Evolutionary conservation across 2,329 filamentous ascomycete genomes (phyloP).

Genomic region (Emydomyces testavorans): DNA sequence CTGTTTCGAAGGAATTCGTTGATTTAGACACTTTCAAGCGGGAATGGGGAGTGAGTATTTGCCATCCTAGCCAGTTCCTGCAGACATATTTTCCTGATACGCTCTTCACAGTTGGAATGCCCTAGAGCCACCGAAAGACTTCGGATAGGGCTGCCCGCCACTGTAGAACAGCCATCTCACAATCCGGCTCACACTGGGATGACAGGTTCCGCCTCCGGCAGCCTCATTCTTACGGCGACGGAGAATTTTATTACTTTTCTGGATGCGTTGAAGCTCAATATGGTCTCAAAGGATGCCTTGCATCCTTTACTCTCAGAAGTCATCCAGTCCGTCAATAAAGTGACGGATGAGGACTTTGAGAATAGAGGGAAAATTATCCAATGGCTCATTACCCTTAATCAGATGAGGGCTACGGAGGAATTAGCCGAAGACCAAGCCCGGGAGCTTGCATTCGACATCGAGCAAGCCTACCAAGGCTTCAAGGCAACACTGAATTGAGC

Average conservation of each 20-base stretch:
- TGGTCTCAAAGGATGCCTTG: constrained; percentile 90
- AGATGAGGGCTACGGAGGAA: constrained; percentile 93
- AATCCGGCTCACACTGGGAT: constrained; percentile 30
- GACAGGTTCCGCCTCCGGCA: constrained; percentile 37
- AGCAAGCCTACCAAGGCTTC: constrained; percentile 88
- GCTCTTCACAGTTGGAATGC: constrained; percentile 68
- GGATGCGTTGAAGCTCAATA: constrained; percentile 82
- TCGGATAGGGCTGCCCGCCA: constrained; percentile 83
- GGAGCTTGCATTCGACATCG: constrained; percentile 85
- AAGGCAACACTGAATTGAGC: constrained; percentile 58
- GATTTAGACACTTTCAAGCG: constrained; percentile 84
- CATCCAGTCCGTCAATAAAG: constrained; percentile 93
- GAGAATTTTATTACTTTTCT: constrained; percentile 98
- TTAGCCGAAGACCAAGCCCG: constrained; percentile 74
- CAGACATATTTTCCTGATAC: constrained; percentile 1
- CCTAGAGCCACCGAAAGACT: constrained; percentile 87
- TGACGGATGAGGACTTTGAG: constrained; percentile 90
- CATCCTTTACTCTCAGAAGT: constrained; percentile 90
- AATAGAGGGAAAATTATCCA: constrained; percentile 94
- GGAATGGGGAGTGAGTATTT: constrained; percentile 68
- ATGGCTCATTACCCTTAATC: constrained; percentile 93
- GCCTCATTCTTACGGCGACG: constrained; percentile 75
- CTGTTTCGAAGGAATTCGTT: constrained; percentile 75
- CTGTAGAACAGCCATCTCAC: constrained; percentile 50
- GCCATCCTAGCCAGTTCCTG: background rate